Percentiles rank a stretch among this genome's conserved stretches.
phyloP scores from a whole-genome alignment of 2,329 filamentous ascomycete species.

The Cadophora sp. region DNA sequence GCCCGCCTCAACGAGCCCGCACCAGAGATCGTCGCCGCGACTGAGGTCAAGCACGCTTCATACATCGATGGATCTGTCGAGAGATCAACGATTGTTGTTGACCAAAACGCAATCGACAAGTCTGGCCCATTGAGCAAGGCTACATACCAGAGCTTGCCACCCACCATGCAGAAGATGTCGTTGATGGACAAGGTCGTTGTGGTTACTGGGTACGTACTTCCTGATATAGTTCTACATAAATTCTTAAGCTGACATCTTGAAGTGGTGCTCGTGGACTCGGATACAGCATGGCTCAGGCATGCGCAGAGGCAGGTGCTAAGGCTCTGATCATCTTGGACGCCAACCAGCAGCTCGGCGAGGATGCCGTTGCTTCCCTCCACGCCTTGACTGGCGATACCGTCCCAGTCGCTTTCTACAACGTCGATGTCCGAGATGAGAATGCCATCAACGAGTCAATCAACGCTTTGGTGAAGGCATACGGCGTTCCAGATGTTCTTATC shows the following conservation, averaged over 20 bases:
- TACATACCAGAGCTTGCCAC: slow-evolving; percentile 62
- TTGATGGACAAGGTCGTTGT: slow-evolving; percentile 75
- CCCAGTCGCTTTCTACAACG: slow-evolving; percentile 78
- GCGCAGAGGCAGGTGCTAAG: slow-evolving; percentile 77
- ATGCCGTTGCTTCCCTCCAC: slow-evolving; percentile 72
- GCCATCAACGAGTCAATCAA: slow-evolving; percentile 56
- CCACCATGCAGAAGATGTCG: slow-evolving; percentile 72
- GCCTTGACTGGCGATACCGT: slow-evolving; percentile 67
- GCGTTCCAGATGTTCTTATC: slow-evolving; percentile 76
- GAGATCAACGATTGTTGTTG: slow-evolving; percentile 38
- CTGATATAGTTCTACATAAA: neutral
- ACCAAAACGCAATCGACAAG: slow-evolving; percentile 30
- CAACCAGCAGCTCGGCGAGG: slow-evolving; percentile 76
- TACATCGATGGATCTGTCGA: slow-evolving; percentile 36
- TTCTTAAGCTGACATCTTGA: slow-evolving; percentile 18
- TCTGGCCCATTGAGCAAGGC: slow-evolving; percentile 57
- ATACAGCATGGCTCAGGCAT: slow-evolving; percentile 80
- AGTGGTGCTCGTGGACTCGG: slow-evolving; percentile 79
- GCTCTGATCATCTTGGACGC: slow-evolving; percentile 79
- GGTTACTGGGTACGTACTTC: slow-evolving; percentile 68
- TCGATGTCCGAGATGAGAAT: slow-evolving; percentile 77
- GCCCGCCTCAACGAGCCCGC: slow-evolving; percentile 31
- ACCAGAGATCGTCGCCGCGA: slow-evolving; percentile 40
- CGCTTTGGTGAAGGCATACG: slow-evolving; percentile 53
- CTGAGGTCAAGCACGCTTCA: slow-evolving; percentile 37